Conservation (phyloP, 2,329 filamentous ascomycete genomes). For the Basipetospora chlamydospora region DNA sequence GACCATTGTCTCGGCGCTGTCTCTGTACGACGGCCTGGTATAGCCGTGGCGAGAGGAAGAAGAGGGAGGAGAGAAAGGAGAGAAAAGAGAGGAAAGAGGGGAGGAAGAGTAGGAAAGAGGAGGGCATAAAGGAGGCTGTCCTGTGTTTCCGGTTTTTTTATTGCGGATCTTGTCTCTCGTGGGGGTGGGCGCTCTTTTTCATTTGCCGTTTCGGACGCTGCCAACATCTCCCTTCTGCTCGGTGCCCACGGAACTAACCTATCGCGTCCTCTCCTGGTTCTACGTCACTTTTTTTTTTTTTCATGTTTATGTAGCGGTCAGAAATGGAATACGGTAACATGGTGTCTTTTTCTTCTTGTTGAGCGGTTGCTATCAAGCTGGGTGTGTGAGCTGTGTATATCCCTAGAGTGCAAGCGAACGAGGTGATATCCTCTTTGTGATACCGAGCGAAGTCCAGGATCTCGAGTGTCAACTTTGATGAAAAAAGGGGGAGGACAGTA, state of each 20-base stretch:
- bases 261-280: not conserved
- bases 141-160: not conserved
- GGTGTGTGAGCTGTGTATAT: no score
- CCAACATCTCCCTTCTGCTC: not conserved
- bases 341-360: not conserved
- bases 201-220: not conserved
- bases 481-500: no score
- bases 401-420: no score
- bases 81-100: not conserved
- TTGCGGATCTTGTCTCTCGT: no score
- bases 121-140: no score
- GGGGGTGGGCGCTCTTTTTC: not conserved
- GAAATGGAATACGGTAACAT: not conserved
- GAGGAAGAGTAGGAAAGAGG: no score
- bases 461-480: no score
- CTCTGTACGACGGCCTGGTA: constrained; percentile 90
- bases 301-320: not conserved
- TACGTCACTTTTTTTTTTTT: not conserved
- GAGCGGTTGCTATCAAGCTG: not conserved
- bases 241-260: no score
- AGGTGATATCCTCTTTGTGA: no score
- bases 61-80: not conserved
- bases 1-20: constrained; percentile 94
- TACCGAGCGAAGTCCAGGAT: no score
- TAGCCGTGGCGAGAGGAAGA: constrained; percentile 21